phyloP scores from a whole-genome alignment of 2,329 filamentous ascomycete genomes.

The Exophiala bonariae region DNA sequence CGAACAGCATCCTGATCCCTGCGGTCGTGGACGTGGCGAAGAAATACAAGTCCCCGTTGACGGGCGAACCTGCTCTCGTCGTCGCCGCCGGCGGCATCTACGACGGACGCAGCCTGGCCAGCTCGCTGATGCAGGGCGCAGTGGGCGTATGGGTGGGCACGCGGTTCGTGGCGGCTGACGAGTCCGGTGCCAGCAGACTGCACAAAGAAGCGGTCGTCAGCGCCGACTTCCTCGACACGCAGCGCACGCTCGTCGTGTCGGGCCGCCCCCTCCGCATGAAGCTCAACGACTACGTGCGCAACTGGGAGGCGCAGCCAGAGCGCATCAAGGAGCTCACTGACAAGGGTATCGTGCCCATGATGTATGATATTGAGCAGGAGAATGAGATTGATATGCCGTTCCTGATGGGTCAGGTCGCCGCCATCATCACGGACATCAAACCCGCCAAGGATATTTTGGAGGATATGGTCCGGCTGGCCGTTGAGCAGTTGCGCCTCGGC shows the following conservation, averaged over 20 bases:
- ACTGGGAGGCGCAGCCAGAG: constrained; percentile 75
- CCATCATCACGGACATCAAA: constrained; percentile 72
- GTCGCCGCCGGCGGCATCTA: constrained; percentile 87
- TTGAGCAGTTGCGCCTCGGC: constrained; percentile 64
- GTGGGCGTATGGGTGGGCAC: constrained; percentile 93
- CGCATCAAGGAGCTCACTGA: constrained; percentile 75
- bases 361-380: constrained; percentile 73
- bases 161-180: constrained; percentile 78
- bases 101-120: constrained; percentile 78
- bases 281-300: constrained; percentile 78
- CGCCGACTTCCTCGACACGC: constrained; percentile 77
- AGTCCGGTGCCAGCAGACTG: constrained; percentile 76
- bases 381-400: constrained; percentile 81
- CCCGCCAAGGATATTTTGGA: constrained; percentile 82
- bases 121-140: constrained; percentile 83
- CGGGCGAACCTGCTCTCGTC: constrained; percentile 71
- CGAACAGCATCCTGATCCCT: constrained; percentile 82
- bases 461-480: constrained; percentile 82
- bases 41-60: constrained; percentile 69
- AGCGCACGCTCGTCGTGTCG: constrained; percentile 77
- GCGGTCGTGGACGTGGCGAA: constrained; percentile 81
- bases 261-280: constrained; percentile 79
- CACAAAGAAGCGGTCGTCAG: constrained; percentile 83
- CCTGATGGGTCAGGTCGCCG: constrained; percentile 92
- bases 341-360: constrained; percentile 75